Base-by-base conservation (phyloP, 371 early-diverging fungal species). In the Chytridiales sp. region DNA sequence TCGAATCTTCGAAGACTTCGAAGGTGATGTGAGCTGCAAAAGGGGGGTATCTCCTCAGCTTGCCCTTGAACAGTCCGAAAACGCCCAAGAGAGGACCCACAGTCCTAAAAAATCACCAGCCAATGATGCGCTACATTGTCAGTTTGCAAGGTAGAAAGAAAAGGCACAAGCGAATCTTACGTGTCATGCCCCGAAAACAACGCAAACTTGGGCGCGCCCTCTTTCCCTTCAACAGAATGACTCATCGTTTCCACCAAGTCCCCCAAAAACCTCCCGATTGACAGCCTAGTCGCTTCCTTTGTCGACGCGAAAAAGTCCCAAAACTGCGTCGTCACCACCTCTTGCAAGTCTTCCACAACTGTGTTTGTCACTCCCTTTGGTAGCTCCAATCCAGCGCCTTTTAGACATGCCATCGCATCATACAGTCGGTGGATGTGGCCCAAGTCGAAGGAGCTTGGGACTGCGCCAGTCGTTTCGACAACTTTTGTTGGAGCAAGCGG, bases 111-210 rank as follows among this genome's bases (percentile, higher is more conserved):
- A 56, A 58, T 4, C 21, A 42, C 9, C 27, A 21, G 36, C 48
- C 29, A 2, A 44, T 56, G 21, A 4, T 15, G 41, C 30, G 2
- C 19, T 15, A 21, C n/a, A 48, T n/a, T 9, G 51, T 22, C 21
- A 5, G 15, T 51, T 46, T 26, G 35, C 29, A 11, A 61, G 19
- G 6, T 57, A 58, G 24, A 29, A 46, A 21, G 36, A 51, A 30
- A 46, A 38, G 6, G 35, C 15, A 47, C 19, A 29, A n/a, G 39
- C 27, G 38, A 31, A 32, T 47, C 56, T 57, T 35, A 83, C 80
- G 88, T 83, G 64, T 89, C 89, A 67, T 91, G 91, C 38, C 87
- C 90, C 59, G 87, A 87, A 67, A 85, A 89, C 35, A 91, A 61
- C 8, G 83, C 79, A 64, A 87, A 62, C 60, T 85, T 86, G 17